Evolutionary conservation across 306 rosid species (phyloP).

Genomic region (Vigna nakashimae): DNA sequence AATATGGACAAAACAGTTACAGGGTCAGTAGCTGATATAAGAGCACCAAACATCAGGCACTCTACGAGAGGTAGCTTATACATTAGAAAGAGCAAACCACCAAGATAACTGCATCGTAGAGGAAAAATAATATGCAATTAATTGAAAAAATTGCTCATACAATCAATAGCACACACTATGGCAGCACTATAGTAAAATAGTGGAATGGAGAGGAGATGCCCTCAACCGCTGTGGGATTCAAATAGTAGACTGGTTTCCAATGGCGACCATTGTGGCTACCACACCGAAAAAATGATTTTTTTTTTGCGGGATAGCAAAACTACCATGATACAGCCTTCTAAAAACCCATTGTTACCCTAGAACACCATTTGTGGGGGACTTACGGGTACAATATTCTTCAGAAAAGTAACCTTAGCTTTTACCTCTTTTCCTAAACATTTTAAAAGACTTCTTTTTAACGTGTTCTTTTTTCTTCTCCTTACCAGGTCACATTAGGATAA

Average conservation of each 20-base stretch:
- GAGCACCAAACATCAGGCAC: slow-evolving; percentile 98
- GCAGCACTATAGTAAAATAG: background rate
- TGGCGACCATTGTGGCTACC: background rate
- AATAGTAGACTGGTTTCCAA: background rate
- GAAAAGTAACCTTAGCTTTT: background rate
- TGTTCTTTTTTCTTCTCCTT: background rate
- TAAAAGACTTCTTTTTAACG: background rate
- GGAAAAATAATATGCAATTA: slow-evolving; percentile 32
- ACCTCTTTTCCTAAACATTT: background rate
- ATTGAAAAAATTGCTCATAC: background rate
- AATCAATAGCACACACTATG: background rate
- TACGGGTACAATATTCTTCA: background rate
- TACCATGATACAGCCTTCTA: background rate
- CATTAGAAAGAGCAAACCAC: slow-evolving; percentile 87
- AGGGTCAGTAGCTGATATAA: slow-evolving; percentile 98
- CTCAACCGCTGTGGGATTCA: background rate
- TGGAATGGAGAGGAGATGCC: background rate
- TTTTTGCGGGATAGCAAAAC: background rate
- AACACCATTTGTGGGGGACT: background rate
- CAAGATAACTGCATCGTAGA: slow-evolving; percentile 84
- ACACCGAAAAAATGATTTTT: background rate
- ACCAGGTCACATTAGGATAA: background rate
- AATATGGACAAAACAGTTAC: slow-evolving; percentile 97
- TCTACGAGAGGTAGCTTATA: slow-evolving; percentile 96
- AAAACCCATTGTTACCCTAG: background rate